Percentiles rank a stretch among this genome's conserved stretches.
These are phyloP conservation scores for Rhizopogon vesiculosus DNA, from an alignment of 768 basidiomycete genomes.

Conservation along the genomic window DNA sequence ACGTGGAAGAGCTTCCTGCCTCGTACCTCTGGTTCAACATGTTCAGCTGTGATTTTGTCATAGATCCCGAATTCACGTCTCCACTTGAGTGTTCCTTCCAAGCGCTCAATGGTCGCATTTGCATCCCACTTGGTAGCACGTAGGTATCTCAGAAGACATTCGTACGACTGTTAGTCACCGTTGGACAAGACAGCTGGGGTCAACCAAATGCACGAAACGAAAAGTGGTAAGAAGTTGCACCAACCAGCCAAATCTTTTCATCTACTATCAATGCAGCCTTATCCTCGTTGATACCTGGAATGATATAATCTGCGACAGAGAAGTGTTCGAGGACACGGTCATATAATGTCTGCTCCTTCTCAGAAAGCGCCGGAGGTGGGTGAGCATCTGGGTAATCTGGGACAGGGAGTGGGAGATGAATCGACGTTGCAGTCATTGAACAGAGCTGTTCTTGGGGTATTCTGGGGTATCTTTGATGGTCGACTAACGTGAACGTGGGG, in stretches of 20 bases:
- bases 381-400: conserved; percentile 22
- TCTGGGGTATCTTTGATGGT: background rate
- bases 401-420: conserved; percentile 19
- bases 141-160: conserved; percentile 73
- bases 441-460: background rate
- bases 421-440: background rate
- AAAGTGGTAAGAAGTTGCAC: conserved; percentile 15
- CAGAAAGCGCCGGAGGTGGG: conserved; percentile 34
- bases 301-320: conserved; percentile 40
- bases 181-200: conserved; percentile 1
- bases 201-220: background rate
- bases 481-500: background rate
- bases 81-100: conserved; percentile 77
- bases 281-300: conserved; percentile 41
- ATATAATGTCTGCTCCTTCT: conserved; percentile 44
- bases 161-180: conserved; percentile 39
- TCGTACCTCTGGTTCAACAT: conserved; percentile 72
- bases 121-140: conserved; percentile 76
- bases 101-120: conserved; percentile 51
- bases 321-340: conserved; percentile 59
- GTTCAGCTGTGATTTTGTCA: conserved; percentile 50
- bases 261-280: conserved; percentile 49
- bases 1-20: background rate
- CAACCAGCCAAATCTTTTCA: conserved; percentile 75
- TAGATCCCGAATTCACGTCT: conserved; percentile 75